Evolutionary conservation across 805 yeast species (phyloP).

Genomic region (Priceomyces medius): DNA sequence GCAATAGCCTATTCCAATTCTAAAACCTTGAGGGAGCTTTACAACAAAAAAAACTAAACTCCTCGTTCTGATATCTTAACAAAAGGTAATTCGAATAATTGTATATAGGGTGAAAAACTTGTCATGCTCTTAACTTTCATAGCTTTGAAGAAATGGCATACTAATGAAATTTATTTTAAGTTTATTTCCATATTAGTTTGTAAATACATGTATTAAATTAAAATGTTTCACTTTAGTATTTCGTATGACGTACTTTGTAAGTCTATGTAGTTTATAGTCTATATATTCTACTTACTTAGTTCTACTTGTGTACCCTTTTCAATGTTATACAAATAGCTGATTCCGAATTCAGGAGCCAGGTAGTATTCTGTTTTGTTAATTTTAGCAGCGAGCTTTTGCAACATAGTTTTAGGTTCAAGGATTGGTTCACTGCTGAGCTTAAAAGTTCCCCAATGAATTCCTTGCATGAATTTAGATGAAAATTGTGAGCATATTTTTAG

Average conservation of each 20-base stretch:
- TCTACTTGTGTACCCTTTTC: constrained; percentile 16
- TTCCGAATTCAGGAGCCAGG: constrained; percentile 73
- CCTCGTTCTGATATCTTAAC: not conserved
- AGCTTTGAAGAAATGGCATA: constrained; percentile 1
- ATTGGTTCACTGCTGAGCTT: constrained; percentile 85
- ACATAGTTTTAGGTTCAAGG: constrained; percentile 70
- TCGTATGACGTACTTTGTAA: not conserved
- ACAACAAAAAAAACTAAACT: constrained; percentile 15
- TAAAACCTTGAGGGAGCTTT: constrained; percentile 27
- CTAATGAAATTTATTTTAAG: constrained; percentile 1
- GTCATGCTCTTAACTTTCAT: not conserved
- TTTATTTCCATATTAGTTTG: not conserved
- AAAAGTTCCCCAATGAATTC: constrained; percentile 97
- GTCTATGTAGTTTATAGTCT: not conserved
- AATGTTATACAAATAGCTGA: constrained; percentile 56
- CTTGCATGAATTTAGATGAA: constrained; percentile 62
- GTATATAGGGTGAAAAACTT: not conserved
- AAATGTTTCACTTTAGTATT: not conserved
- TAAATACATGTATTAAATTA: not conserved
- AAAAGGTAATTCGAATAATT: not conserved
- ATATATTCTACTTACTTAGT: constrained; percentile 9
- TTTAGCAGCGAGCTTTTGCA: constrained; percentile 51
- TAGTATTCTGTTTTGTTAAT: constrained; percentile 37
- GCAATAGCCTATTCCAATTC: constrained; percentile 29
- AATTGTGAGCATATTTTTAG: constrained; percentile 64